These are phyloP conservation scores for Parietaria judaica DNA, from an alignment of 306 rosid genomes.

Conservation along the genomic window DNA sequence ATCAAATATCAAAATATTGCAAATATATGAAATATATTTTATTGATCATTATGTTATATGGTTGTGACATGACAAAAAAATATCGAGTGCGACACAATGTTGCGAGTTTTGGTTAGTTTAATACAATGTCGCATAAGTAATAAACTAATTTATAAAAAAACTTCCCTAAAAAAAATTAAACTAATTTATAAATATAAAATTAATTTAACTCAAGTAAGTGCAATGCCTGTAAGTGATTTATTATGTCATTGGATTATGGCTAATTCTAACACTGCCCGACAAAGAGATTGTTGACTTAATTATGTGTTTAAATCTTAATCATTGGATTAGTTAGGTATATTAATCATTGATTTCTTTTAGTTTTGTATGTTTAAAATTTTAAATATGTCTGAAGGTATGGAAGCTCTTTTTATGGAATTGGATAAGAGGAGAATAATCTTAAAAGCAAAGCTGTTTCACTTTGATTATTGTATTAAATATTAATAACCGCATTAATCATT, in stretches of 20 bases:
- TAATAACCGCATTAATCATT: not conserved
- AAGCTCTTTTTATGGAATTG: not conserved
- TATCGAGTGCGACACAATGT: too few relatives aligned
- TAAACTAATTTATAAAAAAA: too few relatives aligned
- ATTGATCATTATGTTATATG: too few relatives aligned
- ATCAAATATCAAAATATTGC: too few relatives aligned
- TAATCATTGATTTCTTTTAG: conserved; percentile 4
- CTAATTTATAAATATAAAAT: too few relatives aligned
- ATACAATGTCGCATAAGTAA: too few relatives aligned
- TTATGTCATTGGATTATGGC: not conserved
- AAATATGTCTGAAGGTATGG: conserved; percentile 41
- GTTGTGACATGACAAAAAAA: too few relatives aligned
- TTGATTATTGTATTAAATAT: not conserved
- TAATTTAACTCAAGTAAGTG: too few relatives aligned
- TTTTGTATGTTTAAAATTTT: conserved; percentile 28
- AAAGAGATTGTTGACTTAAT: conserved; percentile 29
- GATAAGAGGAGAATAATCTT: conserved; percentile 26
- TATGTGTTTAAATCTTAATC: conserved; percentile 46
- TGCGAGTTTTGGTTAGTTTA: too few relatives aligned
- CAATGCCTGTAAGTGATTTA: too few relatives aligned
- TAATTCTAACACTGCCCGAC: conserved; percentile 26
- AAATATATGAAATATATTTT: too few relatives aligned
- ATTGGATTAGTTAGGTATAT: conserved; percentile 37
- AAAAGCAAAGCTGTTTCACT: conserved; percentile 3
- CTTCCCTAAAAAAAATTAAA: too few relatives aligned